Percentiles rank a stretch among this genome's conserved stretches.
phyloP scores from a whole-genome alignment of 768 basidiomycete genomes.

The Pleurotus salmoneostramineus region DNA sequence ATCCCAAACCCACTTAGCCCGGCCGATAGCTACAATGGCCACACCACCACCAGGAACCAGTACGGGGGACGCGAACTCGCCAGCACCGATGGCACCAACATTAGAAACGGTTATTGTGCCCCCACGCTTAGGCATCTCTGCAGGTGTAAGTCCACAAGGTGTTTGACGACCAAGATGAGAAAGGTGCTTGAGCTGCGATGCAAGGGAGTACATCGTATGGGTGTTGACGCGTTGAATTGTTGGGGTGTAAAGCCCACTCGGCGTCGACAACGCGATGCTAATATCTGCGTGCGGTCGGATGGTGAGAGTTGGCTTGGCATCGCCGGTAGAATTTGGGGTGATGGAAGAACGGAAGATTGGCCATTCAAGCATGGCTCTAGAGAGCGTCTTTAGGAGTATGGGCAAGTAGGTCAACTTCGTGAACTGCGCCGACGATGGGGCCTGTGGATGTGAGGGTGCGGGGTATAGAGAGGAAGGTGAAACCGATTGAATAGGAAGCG shows the following conservation, averaged over 20 bases:
- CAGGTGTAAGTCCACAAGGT: slow-evolving; percentile 58
- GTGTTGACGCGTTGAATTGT: slow-evolving; percentile 55
- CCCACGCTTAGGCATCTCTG: slow-evolving; percentile 71
- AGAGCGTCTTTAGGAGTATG: slow-evolving; percentile 77
- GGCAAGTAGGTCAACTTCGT: slow-evolving; percentile 77
- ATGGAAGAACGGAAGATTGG: slow-evolving; percentile 79
- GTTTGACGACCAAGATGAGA: slow-evolving; percentile 62
- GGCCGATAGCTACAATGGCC: slow-evolving; percentile 79
- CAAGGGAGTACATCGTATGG: slow-evolving; percentile 55
- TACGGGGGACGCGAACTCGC: slow-evolving; percentile 68
- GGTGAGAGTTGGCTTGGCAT: slow-evolving; percentile 60
- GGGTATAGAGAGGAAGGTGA: slow-evolving; percentile 36
- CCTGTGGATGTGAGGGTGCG: slow-evolving; percentile 32
- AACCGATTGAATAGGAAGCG: slow-evolving; percentile 20
- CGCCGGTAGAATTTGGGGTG: slow-evolving; percentile 30
- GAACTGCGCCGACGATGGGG: slow-evolving; percentile 55
- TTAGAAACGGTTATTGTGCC: slow-evolving; percentile 83
- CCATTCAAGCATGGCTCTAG: slow-evolving; percentile 79
- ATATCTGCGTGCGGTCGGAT: slow-evolving; percentile 77
- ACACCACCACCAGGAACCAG: slow-evolving; percentile 81
- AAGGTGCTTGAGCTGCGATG: slow-evolving; percentile 57
- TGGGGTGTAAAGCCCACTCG: slow-evolving; percentile 81
- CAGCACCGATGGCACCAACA: slow-evolving; percentile 75
- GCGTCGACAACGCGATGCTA: slow-evolving; percentile 71
- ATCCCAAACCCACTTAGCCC: slow-evolving; percentile 77